These are phyloP conservation scores for Talaromyces sp. DNA, from an alignment of 2,329 filamentous ascomycete species.

Conservation along the genomic window DNA sequence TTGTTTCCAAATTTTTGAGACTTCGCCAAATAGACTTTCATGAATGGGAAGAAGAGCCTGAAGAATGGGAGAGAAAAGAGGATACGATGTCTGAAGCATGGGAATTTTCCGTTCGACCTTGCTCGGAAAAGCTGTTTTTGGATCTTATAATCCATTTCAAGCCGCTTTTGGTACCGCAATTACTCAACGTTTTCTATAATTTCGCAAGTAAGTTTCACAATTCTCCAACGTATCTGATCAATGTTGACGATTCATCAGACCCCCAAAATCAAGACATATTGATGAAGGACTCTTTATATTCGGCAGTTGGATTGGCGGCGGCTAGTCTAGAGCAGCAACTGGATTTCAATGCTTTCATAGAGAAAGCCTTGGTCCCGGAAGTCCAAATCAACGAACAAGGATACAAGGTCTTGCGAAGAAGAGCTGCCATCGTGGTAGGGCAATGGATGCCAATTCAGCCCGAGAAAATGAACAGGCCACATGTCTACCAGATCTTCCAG, in stretches of 20 bases:
- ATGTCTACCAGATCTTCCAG: constrained; percentile 84
- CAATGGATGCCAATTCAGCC: constrained; percentile 84
- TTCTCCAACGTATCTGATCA: constrained; percentile 23
- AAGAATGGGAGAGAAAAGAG: constrained; percentile 92
- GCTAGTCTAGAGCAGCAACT: constrained; percentile 69
- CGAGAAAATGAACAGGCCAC: constrained; percentile 61
- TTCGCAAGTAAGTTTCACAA: constrained; percentile 60
- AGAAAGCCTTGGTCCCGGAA: constrained; percentile 71
- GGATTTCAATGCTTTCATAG: constrained; percentile 78
- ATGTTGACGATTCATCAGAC: constrained; percentile 30
- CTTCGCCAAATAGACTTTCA: constrained; percentile 81
- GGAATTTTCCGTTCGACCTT: constrained; percentile 89
- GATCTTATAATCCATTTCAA: constrained; percentile 90
- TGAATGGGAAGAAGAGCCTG: constrained; percentile 89
- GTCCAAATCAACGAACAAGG: constrained; percentile 64
- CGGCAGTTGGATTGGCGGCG: constrained; percentile 81
- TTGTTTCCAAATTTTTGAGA: constrained; percentile 84
- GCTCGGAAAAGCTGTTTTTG: constrained; percentile 88
- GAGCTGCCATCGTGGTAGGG: constrained; percentile 82
- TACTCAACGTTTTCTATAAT: constrained; percentile 77
- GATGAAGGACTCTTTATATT: constrained; percentile 91
- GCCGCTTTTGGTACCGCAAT: constrained; percentile 69
- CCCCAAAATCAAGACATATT: constrained; percentile 65
- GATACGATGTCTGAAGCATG: constrained; percentile 79
- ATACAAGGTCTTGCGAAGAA: constrained; percentile 78